phyloP scores from a whole-genome alignment of 176 grass and related monocot species.

The Musa troglodytarum region DNA sequence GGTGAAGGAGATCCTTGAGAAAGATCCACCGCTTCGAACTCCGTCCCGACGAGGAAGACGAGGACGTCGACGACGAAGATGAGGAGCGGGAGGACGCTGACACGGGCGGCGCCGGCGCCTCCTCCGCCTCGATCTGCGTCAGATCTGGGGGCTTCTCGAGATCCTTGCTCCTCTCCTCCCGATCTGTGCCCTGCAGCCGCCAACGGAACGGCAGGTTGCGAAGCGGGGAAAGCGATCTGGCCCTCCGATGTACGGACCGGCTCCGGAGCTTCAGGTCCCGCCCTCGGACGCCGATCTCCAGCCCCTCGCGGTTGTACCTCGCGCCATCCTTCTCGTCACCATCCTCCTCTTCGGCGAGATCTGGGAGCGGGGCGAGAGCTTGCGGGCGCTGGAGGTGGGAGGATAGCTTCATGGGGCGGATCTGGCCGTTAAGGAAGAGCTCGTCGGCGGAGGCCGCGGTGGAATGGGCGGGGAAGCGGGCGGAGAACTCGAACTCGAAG shows the following conservation, averaged over 20 bases:
- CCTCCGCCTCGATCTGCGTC: conserved; percentile 12
- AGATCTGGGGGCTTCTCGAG: conserved; percentile 7
- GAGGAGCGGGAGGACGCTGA: conserved; percentile 18
- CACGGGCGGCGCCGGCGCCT: conserved; percentile 4
- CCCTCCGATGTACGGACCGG: conserved; percentile 19
- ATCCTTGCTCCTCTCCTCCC: not conserved
- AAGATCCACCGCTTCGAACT: conserved; percentile 18
- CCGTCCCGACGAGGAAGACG: conserved; percentile 8
- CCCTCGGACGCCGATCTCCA: not conserved
- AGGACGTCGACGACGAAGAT: conserved; percentile 16
- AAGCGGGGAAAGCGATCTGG: conserved; percentile 18
- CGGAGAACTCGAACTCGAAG: conserved; percentile 28
- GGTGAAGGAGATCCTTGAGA: conserved; percentile 20
- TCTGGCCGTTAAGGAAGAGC: conserved; percentile 28
- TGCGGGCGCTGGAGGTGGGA: conserved; percentile 22
- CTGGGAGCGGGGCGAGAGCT: conserved; percentile 12
- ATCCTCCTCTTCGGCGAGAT: conserved; percentile 3
- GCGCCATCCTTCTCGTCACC: not conserved
- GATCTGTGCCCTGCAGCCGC: not conserved
- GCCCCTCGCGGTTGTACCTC: not conserved
- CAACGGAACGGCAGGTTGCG: conserved; percentile 14
- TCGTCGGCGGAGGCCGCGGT: conserved; percentile 19
- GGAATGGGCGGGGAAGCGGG: conserved; percentile 17
- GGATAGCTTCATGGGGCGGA: conserved; percentile 23
- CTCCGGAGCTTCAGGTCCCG: conserved; percentile 23